A percentile compares a stretch with the other conserved stretches of the same genome.
Conservation (phyloP, 306 rosid genomes). For the Argentina anserina region DNA sequence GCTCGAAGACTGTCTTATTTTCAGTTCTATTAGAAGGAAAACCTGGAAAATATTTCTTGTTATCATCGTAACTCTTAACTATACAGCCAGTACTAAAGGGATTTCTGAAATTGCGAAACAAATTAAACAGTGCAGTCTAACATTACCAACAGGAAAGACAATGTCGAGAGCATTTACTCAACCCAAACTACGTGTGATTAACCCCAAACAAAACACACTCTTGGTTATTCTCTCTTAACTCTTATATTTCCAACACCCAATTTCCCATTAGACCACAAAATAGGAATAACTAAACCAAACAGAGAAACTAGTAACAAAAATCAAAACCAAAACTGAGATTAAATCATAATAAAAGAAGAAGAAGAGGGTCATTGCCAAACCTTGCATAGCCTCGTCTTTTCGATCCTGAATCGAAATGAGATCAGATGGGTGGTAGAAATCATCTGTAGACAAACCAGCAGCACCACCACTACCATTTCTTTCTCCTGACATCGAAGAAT, state of each 20-base stretch:
- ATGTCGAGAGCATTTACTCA: background rate
- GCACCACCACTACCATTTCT: constrained; percentile 40
- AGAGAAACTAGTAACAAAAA: background rate
- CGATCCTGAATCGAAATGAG: constrained; percentile 64
- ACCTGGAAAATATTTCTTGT: background rate
- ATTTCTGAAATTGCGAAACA: background rate
- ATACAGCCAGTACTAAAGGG: no score
- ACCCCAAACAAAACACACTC: background rate
- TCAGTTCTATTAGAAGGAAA: background rate
- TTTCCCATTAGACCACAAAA: background rate
- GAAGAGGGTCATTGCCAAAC: constrained; percentile 31
- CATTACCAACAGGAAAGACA: background rate
- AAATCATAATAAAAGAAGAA: background rate
- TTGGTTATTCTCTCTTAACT: background rate
- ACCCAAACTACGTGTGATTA: background rate
- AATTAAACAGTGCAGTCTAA: background rate
- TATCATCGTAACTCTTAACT: no score
- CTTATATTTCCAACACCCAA: background rate
- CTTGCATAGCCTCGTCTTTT: constrained; percentile 76
- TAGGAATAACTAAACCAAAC: background rate
- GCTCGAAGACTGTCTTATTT: background rate
- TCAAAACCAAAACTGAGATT: background rate
- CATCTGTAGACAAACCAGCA: constrained; percentile 55
- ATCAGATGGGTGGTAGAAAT: constrained; percentile 52
- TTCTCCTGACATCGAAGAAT: constrained; percentile 65